Percentiles rank a stretch among this genome's conserved stretches.
phyloP scores from a whole-genome alignment of 2,329 filamentous ascomycete species.

The Botrytis paeoniae region DNA sequence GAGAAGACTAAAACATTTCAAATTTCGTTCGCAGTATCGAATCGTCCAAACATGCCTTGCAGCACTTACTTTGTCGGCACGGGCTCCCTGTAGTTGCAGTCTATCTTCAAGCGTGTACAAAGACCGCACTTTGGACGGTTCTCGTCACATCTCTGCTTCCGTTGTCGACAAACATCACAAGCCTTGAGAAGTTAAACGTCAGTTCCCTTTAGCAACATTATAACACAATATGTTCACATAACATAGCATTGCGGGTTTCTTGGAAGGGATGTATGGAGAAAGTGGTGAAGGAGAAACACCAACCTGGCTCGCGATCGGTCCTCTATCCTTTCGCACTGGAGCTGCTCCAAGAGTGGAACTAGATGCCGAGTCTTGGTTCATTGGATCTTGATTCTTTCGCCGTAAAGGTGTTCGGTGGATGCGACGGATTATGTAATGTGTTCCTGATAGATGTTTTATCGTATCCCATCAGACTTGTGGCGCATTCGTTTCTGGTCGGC shows the following conservation, averaged over 20 bases:
- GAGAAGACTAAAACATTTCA: neutral
- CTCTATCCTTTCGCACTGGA: slow-evolving; percentile 5
- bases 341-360: neutral
- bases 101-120: slow-evolving; percentile 55
- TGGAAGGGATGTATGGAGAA: neutral
- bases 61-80: slow-evolving; percentile 59
- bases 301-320: slow-evolving; percentile 12
- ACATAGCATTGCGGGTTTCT: neutral
- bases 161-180: slow-evolving; percentile 56
- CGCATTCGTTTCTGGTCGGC: neutral
- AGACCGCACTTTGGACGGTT: slow-evolving; percentile 58
- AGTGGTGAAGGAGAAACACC: neutral
- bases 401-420: neutral
- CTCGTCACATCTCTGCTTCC: slow-evolving; percentile 65
- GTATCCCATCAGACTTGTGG: neutral
- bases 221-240: neutral
- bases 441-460: neutral
- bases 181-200: slow-evolving; percentile 40
- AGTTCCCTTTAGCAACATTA: neutral
- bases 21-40: slow-evolving; percentile 9
- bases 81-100: slow-evolving; percentile 59
- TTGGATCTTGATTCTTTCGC: neutral
- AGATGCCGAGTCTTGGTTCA: neutral
- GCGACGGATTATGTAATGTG: neutral
- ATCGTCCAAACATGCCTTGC: neutral